Evolutionary conservation across 306 rosid species (phyloP).

Genomic region (Cicer pinnatifidum): DNA sequence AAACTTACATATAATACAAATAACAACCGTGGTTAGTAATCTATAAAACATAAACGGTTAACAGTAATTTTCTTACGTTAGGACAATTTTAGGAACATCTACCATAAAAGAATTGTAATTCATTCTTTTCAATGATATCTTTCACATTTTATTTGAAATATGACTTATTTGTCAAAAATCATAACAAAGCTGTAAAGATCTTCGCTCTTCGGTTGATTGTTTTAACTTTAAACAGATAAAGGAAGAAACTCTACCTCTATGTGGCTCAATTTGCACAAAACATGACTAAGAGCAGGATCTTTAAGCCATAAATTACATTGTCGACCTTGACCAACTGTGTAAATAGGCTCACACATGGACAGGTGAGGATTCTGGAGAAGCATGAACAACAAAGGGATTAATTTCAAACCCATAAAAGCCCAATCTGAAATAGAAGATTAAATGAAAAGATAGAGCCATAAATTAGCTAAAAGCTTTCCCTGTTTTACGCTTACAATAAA

Average conservation of each 20-base stretch:
- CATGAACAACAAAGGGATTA: slow-evolving; percentile 44
- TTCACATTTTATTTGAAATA: slow-evolving; percentile 25
- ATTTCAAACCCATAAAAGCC: slow-evolving; percentile 39
- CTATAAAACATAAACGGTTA: not conserved
- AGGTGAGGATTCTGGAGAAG: slow-evolving; percentile 81
- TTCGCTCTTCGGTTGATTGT: slow-evolving; percentile 34
- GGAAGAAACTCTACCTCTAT: slow-evolving; percentile 64
- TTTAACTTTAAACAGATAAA: slow-evolving; percentile 34
- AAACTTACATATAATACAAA: slow-evolving; percentile 46
- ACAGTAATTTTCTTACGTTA: slow-evolving; percentile 13
- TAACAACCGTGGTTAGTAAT: slow-evolving; percentile 42
- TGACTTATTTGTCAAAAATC: not conserved
- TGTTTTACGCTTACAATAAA: not conserved
- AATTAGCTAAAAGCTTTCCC: slow-evolving; percentile 4
- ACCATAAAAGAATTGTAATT: not conserved
- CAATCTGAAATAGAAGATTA: slow-evolving; percentile 30
- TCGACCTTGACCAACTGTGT: slow-evolving; percentile 83
- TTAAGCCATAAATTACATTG: slow-evolving; percentile 80
- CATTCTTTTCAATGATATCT: slow-evolving; percentile 20
- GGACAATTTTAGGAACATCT: slow-evolving; percentile 32
- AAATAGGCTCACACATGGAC: slow-evolving; percentile 54
- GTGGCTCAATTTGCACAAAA: slow-evolving; percentile 81
- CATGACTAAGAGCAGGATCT: slow-evolving; percentile 65
- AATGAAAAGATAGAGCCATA: slow-evolving; percentile 27
- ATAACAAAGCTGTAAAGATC: slow-evolving; percentile 29